Evolutionary conservation across 2,329 filamentous ascomycete genomes (phyloP).

Genomic region (Pyrenophora seminiperda): DNA sequence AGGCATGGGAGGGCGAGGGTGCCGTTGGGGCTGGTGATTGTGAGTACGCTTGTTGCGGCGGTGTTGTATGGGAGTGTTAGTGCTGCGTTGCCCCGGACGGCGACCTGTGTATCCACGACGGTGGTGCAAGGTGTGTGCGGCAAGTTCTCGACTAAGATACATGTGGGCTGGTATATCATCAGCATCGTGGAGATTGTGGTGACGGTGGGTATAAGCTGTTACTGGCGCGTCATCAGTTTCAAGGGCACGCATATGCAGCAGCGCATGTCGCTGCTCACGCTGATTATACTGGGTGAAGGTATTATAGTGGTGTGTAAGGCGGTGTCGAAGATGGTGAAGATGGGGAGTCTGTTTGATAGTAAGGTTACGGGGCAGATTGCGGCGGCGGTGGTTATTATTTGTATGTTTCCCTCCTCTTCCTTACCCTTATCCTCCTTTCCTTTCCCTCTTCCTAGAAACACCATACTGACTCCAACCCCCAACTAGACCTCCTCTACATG

Average conservation of each 20-base stretch:
- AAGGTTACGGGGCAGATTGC: conserved; percentile 42
- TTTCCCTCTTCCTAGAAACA: no score
- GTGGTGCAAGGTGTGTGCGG: no score
- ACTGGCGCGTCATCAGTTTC: conserved; percentile 45
- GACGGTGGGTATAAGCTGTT: conserved; percentile 38
- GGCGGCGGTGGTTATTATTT: conserved; percentile 42
- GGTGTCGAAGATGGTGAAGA: conserved; percentile 44
- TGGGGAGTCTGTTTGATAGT: conserved; percentile 31
- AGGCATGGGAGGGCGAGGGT: conserved; percentile 36
- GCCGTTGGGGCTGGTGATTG: conserved; percentile 44
- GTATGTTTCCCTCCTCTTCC: no score
- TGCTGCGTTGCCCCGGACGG: conserved; percentile 36
- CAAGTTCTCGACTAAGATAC: conserved; percentile 2
- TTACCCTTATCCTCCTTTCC: no score
- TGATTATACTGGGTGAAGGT: conserved; percentile 49
- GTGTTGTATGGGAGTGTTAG: conserved; percentile 37
- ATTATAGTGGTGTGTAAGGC: conserved; percentile 46
- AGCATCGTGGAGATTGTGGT: conserved; percentile 38
- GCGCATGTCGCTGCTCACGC: conserved; percentile 46
- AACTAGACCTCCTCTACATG: conserved; percentile 38
- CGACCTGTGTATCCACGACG: no score
- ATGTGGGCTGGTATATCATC: conserved; percentile 51
- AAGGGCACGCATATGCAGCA: conserved; percentile 48
- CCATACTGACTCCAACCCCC: no score
- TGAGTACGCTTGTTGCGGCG: conserved; percentile 41